Evolutionary conservation across 108 stramenopile species (phyloP).

Genomic region (Nitzschia sp.): DNA sequence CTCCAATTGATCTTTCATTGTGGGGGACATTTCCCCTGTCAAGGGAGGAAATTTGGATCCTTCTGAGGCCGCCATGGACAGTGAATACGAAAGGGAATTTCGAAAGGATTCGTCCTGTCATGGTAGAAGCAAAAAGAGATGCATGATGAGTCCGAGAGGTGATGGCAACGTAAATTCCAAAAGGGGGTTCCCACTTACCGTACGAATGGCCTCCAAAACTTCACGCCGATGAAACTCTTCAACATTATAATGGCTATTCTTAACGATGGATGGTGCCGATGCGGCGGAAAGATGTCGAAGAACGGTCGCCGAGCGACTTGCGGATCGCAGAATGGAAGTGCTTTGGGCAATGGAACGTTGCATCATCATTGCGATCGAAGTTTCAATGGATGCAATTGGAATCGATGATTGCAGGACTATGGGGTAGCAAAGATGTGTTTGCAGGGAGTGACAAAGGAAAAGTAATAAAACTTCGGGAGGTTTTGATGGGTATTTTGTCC

Average conservation of each 20-base stretch:
- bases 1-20: constrained; percentile 18
- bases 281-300: not conserved
- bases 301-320: not conserved
- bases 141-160: not conserved
- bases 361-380: not conserved
- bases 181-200: not conserved
- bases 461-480: too few species aligned
- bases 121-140: not conserved
- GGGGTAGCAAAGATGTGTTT: not conserved
- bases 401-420: not conserved
- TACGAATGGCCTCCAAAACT: not conserved
- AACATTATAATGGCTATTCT: not conserved
- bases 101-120: constrained; percentile 24
- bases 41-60: constrained; percentile 4
- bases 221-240: constrained; percentile 6
- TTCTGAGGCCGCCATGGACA: constrained; percentile 14
- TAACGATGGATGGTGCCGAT: not conserved
- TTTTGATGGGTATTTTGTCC: not conserved
- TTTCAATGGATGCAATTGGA: not conserved
- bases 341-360: not conserved
- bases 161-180: not conserved
- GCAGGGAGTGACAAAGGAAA: not conserved
- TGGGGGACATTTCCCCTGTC: constrained; percentile 2
- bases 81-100: constrained; percentile 25
- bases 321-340: not conserved